Evolutionary conservation across 1,284 basidiomycete genomes (phyloP).

Genomic region (Cutaneotrichosporon mucoides): DNA sequence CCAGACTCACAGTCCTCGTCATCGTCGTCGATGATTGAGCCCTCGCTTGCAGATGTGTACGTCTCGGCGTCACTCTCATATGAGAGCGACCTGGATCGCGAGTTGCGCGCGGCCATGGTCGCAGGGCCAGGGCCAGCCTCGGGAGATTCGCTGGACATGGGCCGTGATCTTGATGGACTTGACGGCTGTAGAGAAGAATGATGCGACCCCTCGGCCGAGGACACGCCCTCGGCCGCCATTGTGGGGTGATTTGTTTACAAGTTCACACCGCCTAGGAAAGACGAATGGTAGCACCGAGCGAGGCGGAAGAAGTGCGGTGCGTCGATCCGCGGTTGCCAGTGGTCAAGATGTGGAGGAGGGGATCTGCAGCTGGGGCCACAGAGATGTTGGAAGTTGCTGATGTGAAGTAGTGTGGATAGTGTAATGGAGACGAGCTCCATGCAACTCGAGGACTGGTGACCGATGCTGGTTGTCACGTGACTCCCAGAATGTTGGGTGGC

Average conservation of each 20-base stretch:
- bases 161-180: background rate
- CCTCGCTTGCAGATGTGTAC: background rate
- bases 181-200: background rate
- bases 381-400: no score
- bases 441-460: no score
- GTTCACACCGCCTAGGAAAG: no score
- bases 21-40: background rate
- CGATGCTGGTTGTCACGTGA: no score
- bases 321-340: no score
- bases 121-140: background rate
- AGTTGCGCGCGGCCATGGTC: background rate
- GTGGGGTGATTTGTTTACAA: background rate
- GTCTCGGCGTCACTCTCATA: background rate
- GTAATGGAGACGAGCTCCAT: no score
- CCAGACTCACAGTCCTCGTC: slow-evolving; percentile 2
- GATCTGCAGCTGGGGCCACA: no score
- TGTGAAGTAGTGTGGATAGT: no score
- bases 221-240: background rate
- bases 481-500: no score
- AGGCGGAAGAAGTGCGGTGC: no score
- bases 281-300: no score
- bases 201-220: background rate
- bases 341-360: no score
- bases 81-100: background rate
- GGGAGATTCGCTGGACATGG: background rate